Conservation (phyloP, 192 early-diverging fungal species). For the Coemansia sp. region DNA sequence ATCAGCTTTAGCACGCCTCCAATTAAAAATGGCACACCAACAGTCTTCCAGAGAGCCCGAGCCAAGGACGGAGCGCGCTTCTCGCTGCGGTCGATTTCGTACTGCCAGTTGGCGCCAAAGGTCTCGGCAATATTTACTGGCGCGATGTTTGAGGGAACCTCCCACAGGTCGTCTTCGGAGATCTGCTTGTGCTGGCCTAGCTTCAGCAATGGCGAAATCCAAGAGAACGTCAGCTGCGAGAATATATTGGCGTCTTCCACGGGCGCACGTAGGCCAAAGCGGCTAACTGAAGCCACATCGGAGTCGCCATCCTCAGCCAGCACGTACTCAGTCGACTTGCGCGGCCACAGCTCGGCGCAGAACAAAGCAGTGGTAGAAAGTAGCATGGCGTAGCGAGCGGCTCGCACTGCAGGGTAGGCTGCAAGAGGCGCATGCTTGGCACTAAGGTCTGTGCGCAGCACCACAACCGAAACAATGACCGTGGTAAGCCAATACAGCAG, state of each 20-base stretch:
- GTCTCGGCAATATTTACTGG: slow-evolving; percentile 57
- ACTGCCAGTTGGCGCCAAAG: slow-evolving; percentile 72
- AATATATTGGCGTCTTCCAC: slow-evolving; percentile 82
- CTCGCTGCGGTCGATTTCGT: slow-evolving; percentile 58
- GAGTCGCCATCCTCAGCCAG: slow-evolving; percentile 9
- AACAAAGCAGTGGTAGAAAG: slow-evolving; percentile 15
- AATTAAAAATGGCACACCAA: slow-evolving; percentile 65
- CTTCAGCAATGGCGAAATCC: slow-evolving; percentile 84
- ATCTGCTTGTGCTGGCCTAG: slow-evolving; percentile 72
- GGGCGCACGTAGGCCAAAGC: slow-evolving; percentile 50
- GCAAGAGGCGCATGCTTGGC: background rate
- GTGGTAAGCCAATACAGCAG: slow-evolving; percentile 28
- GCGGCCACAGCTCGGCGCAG: slow-evolving; percentile 25
- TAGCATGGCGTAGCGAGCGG: background rate
- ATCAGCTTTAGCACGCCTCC: slow-evolving; percentile 74
- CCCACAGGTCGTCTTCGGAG: slow-evolving; percentile 71
- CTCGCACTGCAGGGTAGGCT: background rate
- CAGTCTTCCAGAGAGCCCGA: slow-evolving; percentile 57
- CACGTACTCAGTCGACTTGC: slow-evolving; percentile 13
- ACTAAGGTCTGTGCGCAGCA: slow-evolving; percentile 17
- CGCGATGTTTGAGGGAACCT: slow-evolving; percentile 58
- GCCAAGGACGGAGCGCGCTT: slow-evolving; percentile 63
- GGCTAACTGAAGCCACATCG: background rate
- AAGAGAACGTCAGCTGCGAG: slow-evolving; percentile 75
- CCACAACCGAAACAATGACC: slow-evolving; percentile 4